Percentiles rank a stretch among this genome's conserved stretches.
These are phyloP conservation scores for Cryptococcus deneoformans DNA, from an alignment of 1,284 basidiomycete genomes.

Conservation along the genomic window DNA sequence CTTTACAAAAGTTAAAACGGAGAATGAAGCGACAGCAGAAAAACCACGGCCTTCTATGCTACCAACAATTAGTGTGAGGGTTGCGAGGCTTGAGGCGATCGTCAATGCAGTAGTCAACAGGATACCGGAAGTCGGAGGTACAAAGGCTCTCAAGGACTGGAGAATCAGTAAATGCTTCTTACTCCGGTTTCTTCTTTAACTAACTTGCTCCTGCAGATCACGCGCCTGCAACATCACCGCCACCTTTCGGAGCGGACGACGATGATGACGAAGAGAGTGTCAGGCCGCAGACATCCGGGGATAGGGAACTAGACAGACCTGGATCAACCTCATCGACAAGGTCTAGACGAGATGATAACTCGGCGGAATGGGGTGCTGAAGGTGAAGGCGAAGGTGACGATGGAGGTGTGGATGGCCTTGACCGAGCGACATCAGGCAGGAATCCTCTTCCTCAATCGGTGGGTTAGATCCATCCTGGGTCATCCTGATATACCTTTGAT, in stretches of 20 bases:
- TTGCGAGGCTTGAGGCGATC: slow-evolving; percentile 34
- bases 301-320: slow-evolving; percentile 1
- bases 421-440: slow-evolving; percentile 26
- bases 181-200: background rate
- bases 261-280: slow-evolving; percentile 5
- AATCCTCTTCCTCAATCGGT: slow-evolving; percentile 41
- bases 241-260: slow-evolving; percentile 10
- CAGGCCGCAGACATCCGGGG: background rate
- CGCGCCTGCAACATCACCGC: slow-evolving; percentile 30
- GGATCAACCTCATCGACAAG: slow-evolving; percentile 8
- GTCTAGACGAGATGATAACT: slow-evolving; percentile 11
- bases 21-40: background rate
- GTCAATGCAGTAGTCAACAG: slow-evolving; percentile 40
- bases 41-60: slow-evolving; percentile 18
- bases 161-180: slow-evolving; percentile 31
- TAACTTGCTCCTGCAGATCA: slow-evolving; percentile 21
- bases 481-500: background rate
- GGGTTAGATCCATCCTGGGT: slow-evolving; percentile 1
- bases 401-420: slow-evolving; percentile 22
- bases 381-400: slow-evolving; percentile 17
- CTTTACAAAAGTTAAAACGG: background rate
- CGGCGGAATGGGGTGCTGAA: slow-evolving; percentile 14
- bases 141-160: slow-evolving; percentile 36
- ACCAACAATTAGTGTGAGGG: slow-evolving; percentile 32
- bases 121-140: slow-evolving; percentile 30